Evolutionary conservation across 345 rosid genomes (phyloP).

Genomic region (Kernera saxatilis): DNA sequence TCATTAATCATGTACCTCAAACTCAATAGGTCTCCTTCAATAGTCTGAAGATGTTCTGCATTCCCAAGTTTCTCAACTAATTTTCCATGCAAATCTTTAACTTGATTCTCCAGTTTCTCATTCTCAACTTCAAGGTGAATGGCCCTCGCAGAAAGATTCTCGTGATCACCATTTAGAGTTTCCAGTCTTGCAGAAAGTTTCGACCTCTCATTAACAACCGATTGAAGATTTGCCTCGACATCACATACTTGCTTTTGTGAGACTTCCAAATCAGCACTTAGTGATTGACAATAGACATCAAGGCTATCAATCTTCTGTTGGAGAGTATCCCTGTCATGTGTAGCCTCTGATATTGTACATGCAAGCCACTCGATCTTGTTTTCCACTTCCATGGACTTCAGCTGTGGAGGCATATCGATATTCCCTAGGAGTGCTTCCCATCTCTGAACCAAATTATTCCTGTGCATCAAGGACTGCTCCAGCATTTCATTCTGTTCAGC

Average conservation of each 20-base stretch:
- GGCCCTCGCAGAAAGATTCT: slow-evolving; percentile 39
- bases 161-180: slow-evolving; percentile 37
- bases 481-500: slow-evolving; percentile 99
- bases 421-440: slow-evolving; percentile 79
- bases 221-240: slow-evolving; percentile 50
- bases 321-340: slow-evolving; percentile 51
- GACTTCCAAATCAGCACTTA: slow-evolving; percentile 65
- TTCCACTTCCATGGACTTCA: slow-evolving; percentile 69
- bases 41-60: slow-evolving; percentile 41
- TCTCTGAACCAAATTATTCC: slow-evolving; percentile 77
- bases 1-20: slow-evolving; percentile 55
- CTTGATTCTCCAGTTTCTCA: slow-evolving; percentile 47
- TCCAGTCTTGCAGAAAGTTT: slow-evolving; percentile 59
- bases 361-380: slow-evolving; percentile 86
- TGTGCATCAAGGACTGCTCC: slow-evolving; percentile 90
- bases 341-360: slow-evolving; percentile 58
- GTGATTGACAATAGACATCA: slow-evolving; percentile 51
- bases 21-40: slow-evolving; percentile 47
- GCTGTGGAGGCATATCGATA: slow-evolving; percentile 63
- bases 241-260: slow-evolving; percentile 45
- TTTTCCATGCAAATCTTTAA: slow-evolving; percentile 45
- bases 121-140: slow-evolving; percentile 53
- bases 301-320: slow-evolving; percentile 57
- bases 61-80: slow-evolving; percentile 45
- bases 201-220: slow-evolving; percentile 43